phyloP scores from a whole-genome alignment of 129 eudicot species.

The Chrysanthemum makinoi region DNA sequence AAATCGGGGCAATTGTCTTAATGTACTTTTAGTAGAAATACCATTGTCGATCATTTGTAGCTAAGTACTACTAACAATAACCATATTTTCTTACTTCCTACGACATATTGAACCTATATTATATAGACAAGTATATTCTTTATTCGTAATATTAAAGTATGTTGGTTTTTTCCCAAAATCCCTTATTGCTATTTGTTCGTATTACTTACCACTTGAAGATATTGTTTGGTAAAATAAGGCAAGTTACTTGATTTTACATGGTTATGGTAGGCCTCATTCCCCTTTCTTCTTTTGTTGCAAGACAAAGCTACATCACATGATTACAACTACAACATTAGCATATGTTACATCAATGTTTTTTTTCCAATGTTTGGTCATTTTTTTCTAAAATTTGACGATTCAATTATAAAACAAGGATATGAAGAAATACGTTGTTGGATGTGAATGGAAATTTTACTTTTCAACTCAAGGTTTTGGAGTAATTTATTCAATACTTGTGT shows the following conservation, averaged over 20 bases:
- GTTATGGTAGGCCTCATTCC: conserved; percentile 24
- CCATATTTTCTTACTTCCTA: no score
- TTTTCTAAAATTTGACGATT: neutral
- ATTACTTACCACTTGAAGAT: conserved; percentile 4
- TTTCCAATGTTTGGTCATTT: conserved; percentile 10
- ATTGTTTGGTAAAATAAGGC: conserved; percentile 30
- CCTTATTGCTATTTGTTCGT: neutral
- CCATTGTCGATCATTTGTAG: no score
- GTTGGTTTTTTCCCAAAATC: neutral
- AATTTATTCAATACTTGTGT: no score
- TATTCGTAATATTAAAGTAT: neutral
- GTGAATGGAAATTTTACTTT: no score
- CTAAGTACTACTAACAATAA: no score
- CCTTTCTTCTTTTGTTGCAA: conserved; percentile 18
- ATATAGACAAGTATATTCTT: no score
- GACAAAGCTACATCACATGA: conserved; percentile 41
- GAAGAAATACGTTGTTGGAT: no score
- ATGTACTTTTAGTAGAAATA: no score
- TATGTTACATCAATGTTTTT: conserved; percentile 36
- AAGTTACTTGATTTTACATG: conserved; percentile 21
- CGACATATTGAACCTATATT: no score
- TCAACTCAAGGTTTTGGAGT: no score
- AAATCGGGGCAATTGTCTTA: no score
- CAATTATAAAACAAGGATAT: no score
- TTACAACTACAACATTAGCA: conserved; percentile 29